These are phyloP conservation scores for Polygonum aviculare DNA, from an alignment of 148 eudicot species.

Conservation along the genomic window DNA sequence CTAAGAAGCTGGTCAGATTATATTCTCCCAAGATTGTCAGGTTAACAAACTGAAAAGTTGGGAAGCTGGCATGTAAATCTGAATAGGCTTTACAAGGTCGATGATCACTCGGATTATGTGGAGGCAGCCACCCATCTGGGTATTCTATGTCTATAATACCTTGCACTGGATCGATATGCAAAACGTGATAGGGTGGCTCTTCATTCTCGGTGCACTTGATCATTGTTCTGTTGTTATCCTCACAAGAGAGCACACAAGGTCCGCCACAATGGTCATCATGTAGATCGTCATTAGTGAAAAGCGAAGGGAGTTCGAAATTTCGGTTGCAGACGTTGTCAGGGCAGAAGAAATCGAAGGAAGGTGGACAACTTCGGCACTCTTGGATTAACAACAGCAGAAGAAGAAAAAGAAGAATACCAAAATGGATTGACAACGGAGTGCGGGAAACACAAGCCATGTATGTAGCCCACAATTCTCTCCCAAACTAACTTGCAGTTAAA, in stretches of 20 bases:
- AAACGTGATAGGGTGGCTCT: neutral
- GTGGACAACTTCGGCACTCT: neutral
- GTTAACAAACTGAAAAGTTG: neutral
- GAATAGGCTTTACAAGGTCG: neutral
- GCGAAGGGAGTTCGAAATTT: neutral
- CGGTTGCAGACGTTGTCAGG: neutral
- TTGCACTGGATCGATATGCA: neutral
- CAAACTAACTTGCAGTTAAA: neutral
- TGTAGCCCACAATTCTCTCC: neutral
- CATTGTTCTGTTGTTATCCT: neutral
- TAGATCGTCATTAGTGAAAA: neutral
- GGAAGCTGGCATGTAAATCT: neutral
- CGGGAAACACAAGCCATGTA: neutral
- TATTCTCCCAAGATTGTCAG: neutral
- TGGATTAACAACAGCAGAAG: neutral
- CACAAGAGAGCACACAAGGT: neutral
- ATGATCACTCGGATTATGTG: neutral
- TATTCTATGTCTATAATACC: neutral
- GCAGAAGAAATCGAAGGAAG: neutral
- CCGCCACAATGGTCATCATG: neutral
- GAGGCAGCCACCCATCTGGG: neutral
- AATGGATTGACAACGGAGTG: neutral
- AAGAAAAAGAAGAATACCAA: neutral
- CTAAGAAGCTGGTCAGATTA: too few species aligned
- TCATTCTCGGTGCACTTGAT: neutral